Percentiles rank a stretch among this genome's conserved stretches.
Conservation (phyloP, 768 basidiomycete species). For the Pilatotrama ljubarskyi region DNA sequence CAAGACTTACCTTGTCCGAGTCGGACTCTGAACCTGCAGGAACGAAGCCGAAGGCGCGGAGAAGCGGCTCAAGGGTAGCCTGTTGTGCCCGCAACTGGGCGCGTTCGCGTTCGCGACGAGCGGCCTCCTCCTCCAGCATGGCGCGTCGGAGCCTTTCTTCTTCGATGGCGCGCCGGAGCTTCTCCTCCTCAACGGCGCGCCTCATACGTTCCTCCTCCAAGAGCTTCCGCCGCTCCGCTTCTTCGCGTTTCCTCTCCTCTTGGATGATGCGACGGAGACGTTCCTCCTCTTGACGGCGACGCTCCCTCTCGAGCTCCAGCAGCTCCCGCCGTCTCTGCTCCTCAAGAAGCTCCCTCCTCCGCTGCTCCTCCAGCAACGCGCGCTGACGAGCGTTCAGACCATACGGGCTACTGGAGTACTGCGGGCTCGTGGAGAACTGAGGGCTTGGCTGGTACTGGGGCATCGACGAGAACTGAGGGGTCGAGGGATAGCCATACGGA, state of each 20-base stretch:
- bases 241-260: constrained; percentile 20
- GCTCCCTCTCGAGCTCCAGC: constrained; percentile 18
- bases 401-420: constrained; percentile 10
- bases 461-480: background rate
- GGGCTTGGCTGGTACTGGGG: background rate
- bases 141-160: constrained; percentile 17
- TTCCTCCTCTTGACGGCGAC: constrained; percentile 26
- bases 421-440: constrained; percentile 1
- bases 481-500: constrained; percentile 6
- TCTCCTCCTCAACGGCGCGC: constrained; percentile 15
- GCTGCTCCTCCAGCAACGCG: constrained; percentile 25
- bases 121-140: constrained; percentile 16
- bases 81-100: constrained; percentile 10
- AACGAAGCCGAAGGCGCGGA: constrained; percentile 16
- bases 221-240: constrained; percentile 15
- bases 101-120: constrained; percentile 7
- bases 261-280: constrained; percentile 20
- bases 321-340: constrained; percentile 19
- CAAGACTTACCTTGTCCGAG: constrained; percentile 13
- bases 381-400: constrained; percentile 21
- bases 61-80: constrained; percentile 18
- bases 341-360: constrained; percentile 24
- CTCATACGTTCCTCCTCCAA: constrained; percentile 22
- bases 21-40: constrained; percentile 11
- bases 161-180: constrained; percentile 12